Evolutionary conservation across 805 yeast genomes (phyloP).

Genomic region (Saccharomyces kudriavzevii): DNA sequence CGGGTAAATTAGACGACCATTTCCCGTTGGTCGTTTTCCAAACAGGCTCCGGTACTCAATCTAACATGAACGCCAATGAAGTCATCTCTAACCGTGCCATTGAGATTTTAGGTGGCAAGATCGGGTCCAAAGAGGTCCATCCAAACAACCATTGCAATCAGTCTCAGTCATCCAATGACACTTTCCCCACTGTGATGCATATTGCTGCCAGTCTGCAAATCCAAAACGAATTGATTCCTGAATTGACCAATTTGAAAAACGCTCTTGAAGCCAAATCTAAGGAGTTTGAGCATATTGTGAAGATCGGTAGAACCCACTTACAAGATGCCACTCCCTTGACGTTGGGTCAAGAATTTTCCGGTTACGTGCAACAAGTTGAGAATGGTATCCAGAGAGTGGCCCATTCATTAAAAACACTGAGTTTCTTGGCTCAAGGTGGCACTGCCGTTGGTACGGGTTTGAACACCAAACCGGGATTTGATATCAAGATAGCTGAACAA

Average conservation of each 20-base stretch:
- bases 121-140: constrained; percentile 90
- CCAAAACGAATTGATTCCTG: constrained; percentile 66
- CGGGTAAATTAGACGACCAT: constrained; percentile 85
- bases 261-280: constrained; percentile 69
- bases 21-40: constrained; percentile 98
- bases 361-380: constrained; percentile 87
- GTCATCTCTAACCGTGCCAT: constrained; percentile 98
- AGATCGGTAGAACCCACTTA: constrained; percentile 97
- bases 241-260: constrained; percentile 66
- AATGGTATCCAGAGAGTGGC: constrained; percentile 87
- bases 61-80: constrained; percentile 98
- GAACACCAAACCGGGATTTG: constrained; percentile 88
- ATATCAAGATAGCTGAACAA: constrained; percentile 75
- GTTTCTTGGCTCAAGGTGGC: constrained; percentile 95
- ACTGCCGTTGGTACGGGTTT: constrained; percentile 99
- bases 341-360: constrained; percentile 95
- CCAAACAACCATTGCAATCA: constrained; percentile 98
- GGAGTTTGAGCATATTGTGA: constrained; percentile 83
- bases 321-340: constrained; percentile 99
- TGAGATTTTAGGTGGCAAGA: constrained; percentile 84
- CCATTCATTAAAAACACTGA: constrained; percentile 63
- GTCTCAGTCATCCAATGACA: constrained; percentile 98
- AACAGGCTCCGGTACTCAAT: constrained; percentile 98
- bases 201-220: constrained; percentile 95
- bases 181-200: constrained; percentile 99